Base-by-base conservation (phyloP, 257 asterid species). In the Fraxinus cuspidata region DNA sequence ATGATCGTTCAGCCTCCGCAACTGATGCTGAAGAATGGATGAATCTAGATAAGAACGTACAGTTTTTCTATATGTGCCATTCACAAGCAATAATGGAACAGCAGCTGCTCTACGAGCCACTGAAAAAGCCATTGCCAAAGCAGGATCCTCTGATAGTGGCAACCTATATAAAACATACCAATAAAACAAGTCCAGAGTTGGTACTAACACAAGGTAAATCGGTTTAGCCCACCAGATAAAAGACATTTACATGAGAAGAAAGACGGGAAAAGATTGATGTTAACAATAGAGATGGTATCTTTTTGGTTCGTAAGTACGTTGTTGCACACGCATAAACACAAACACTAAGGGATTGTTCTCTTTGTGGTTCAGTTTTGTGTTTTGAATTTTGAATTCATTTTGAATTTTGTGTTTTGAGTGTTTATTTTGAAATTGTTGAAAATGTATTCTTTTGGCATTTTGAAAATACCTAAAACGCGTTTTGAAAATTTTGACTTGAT, bases 51-150 rank as follows among this genome's bases (percentile, higher is more conserved):
- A 95, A 31, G 98, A 86, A 35, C 96, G 97, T 40, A 90, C 94
- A 71, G 99, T 93, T 87, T 90, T 95, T 72, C 98, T 88, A 74
- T 91, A 93, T 35, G 99, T 95, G 80, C 99, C 99, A 84, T 95
- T 95, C 81, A 95, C 99, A 73, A 95, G 97, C 77, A 95, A 88
- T 68, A 85, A 81, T 16, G 99, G 99, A 29, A 95, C 96, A 78
- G 97, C 92, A 81, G 99, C 97, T 66, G 99, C 98, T 85, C 97
- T 87, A 85, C 97, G 87, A 78, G 99, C 93, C 76, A 89, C 97
- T 68, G 99, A 92, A 81, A 95, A 95, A 3, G 97, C 97, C 98
- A 95, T 95, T 70, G 99, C 97, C 89, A 95, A 82, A 75, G 97
- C 93, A 84, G 97, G 93, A 79, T 95, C 97, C 79, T 95, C 99